These are phyloP conservation scores for Candida gigantensis DNA, from an alignment of 1,139 yeast species.

Conservation along the genomic window DNA sequence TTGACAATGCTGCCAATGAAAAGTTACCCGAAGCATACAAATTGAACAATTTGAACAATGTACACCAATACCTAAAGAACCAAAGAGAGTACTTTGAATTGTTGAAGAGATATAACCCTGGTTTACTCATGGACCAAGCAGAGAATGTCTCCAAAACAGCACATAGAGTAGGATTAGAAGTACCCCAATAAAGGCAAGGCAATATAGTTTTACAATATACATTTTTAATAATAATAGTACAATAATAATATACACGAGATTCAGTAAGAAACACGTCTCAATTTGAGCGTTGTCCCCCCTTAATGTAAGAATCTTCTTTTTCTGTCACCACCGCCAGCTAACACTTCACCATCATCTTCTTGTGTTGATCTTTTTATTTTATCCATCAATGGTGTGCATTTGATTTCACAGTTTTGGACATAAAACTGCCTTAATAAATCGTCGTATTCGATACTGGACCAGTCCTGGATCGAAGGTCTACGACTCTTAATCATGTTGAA, in stretches of 20 bases:
- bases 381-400: slow-evolving; percentile 17
- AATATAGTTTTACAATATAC: neutral
- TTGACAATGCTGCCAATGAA: slow-evolving; percentile 15
- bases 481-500: slow-evolving; percentile 20
- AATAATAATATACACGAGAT: neutral
- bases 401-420: slow-evolving; percentile 35
- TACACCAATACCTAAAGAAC: slow-evolving; percentile 57
- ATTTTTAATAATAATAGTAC: neutral
- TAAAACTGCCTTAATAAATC: slow-evolving; percentile 45
- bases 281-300: too few species aligned
- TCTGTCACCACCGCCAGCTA: slow-evolving; percentile 17
- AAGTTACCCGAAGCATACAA: slow-evolving; percentile 9
- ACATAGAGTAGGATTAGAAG: slow-evolving; percentile 71
- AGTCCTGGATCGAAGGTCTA: slow-evolving; percentile 22
- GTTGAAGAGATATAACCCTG: slow-evolving; percentile 85
- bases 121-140: slow-evolving; percentile 71
- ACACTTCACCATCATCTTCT: slow-evolving; percentile 19
- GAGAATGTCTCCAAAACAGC: slow-evolving; percentile 83
- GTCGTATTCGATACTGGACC: slow-evolving; percentile 39
- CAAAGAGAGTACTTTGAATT: slow-evolving; percentile 80
- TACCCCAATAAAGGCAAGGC: slow-evolving; percentile 27
- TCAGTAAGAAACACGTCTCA: neutral
- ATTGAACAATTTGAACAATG: slow-evolving; percentile 42
- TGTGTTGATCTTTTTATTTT: slow-evolving; percentile 34
- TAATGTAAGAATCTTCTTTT: slow-evolving; percentile 16